Conservation (phyloP, 208 protist species). For the Sergeia podlipaevii region DNA sequence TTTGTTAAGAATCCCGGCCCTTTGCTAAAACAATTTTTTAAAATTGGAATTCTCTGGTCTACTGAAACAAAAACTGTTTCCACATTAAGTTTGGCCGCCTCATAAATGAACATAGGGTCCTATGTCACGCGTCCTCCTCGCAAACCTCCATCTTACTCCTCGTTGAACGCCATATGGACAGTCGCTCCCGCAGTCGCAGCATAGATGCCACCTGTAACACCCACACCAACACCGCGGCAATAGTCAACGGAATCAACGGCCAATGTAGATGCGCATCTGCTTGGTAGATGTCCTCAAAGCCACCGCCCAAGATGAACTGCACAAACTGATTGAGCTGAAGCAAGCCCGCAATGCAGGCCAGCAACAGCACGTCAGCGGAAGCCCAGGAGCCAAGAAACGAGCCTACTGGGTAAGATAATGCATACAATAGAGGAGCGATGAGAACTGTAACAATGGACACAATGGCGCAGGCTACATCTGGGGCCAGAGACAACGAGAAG, state of each 20-base stretch:
- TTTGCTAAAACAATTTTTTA: no score
- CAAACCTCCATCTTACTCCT: no score
- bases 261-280: constrained; percentile 17
- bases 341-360: constrained; percentile 59
- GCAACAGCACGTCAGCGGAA: constrained; percentile 62
- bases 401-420: constrained; percentile 10
- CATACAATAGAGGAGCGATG: constrained; percentile 19
- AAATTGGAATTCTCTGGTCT: no score
- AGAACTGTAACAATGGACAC: constrained; percentile 21
- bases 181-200: no score
- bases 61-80: no score
- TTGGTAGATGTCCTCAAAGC: constrained; percentile 7
- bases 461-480: not conserved
- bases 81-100: no score
- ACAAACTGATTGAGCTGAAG: constrained; percentile 72
- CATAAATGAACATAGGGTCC: no score
- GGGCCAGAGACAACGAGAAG: not conserved
- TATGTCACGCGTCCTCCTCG: no score
- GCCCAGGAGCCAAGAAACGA: constrained; percentile 69
- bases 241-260: constrained; percentile 19
- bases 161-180: no score
- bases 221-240: constrained; percentile 11
- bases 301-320: constrained; percentile 53
- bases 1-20: no score
- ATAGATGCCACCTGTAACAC: constrained; percentile 10